phyloP scores from a whole-genome alignment of 768 basidiomycete genomes.

The Postia placenta region DNA sequence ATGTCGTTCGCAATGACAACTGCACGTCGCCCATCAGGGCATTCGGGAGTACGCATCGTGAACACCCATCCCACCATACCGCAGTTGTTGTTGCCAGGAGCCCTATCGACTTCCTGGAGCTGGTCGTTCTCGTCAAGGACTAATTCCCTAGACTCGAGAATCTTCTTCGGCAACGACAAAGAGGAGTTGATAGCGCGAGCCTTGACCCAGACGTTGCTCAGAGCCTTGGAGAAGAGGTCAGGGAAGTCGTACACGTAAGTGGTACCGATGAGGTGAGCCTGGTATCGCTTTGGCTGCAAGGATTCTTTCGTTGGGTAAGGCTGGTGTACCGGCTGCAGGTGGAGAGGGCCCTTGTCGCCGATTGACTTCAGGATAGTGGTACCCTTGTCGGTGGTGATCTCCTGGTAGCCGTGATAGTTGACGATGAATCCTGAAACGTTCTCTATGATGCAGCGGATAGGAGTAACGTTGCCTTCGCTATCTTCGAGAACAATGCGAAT shows the following conservation, averaged over 20 bases:
- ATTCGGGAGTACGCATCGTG: constrained; percentile 89
- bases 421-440: constrained; percentile 99
- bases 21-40: constrained; percentile 76
- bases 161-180: constrained; percentile 66
- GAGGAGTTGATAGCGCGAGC: constrained; percentile 59
- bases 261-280: constrained; percentile 96
- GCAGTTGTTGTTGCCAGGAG: constrained; percentile 89
- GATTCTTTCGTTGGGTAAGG: constrained; percentile 97
- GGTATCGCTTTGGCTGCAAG: constrained; percentile 96
- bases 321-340: constrained; percentile 91
- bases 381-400: constrained; percentile 94
- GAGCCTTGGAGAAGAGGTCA: constrained; percentile 94
- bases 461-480: constrained; percentile 88
- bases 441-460: constrained; percentile 96
- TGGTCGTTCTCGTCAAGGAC: constrained; percentile 92
- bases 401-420: constrained; percentile 97
- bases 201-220: constrained; percentile 88
- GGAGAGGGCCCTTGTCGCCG: constrained; percentile 94
- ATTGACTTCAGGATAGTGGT: constrained; percentile 96
- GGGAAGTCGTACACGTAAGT: constrained; percentile 99
- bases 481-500: constrained; percentile 95
- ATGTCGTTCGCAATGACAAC: constrained; percentile 97
- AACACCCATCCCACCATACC: constrained; percentile 99
- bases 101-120: constrained; percentile 83
- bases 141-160: constrained; percentile 83